A percentile compares a stretch with the other conserved stretches of the same genome.
Conservation (phyloP, 1,139 yeast species). For the Zygosaccharomyces sapae region DNA sequence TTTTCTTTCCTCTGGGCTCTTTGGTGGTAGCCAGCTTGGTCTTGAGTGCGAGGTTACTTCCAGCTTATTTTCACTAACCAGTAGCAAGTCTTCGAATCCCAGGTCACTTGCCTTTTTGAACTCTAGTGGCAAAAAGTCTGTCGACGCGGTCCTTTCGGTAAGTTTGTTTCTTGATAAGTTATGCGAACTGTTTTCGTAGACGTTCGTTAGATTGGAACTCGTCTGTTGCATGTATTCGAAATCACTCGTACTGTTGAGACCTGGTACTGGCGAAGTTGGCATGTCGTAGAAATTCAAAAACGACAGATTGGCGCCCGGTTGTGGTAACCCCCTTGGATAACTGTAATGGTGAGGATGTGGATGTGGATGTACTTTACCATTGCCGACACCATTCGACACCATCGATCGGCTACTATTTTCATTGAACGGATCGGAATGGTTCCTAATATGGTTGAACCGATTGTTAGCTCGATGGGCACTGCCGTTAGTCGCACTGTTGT, state of each 20-base stretch:
- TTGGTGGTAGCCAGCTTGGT: constrained; percentile 52
- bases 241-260: constrained; percentile 35
- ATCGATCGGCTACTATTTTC: not conserved
- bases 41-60: constrained; percentile 42
- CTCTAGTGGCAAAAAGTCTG: constrained; percentile 38
- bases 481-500: too few species aligned
- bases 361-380: constrained; percentile 1
- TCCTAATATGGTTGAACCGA: not conserved
- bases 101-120: constrained; percentile 37
- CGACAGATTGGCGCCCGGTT: constrained; percentile 13
- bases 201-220: constrained; percentile 41
- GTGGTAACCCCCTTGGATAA: constrained; percentile 1
- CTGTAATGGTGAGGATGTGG: too few species aligned
- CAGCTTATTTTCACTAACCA: constrained; percentile 46
- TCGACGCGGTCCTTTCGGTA: constrained; percentile 36
- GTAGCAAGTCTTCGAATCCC: constrained; percentile 45
- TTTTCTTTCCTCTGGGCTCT: constrained; percentile 39
- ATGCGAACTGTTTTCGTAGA: constrained; percentile 41
- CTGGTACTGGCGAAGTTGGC: constrained; percentile 43
- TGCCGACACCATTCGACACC: not conserved
- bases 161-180: constrained; percentile 39
- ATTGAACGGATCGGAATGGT: constrained; percentile 2
- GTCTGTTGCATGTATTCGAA: constrained; percentile 39
- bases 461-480: not conserved
- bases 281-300: constrained; percentile 29